phyloP scores from a whole-genome alignment of 2,329 filamentous ascomycete species.

The Ceratocystiopsis brevicomis region DNA sequence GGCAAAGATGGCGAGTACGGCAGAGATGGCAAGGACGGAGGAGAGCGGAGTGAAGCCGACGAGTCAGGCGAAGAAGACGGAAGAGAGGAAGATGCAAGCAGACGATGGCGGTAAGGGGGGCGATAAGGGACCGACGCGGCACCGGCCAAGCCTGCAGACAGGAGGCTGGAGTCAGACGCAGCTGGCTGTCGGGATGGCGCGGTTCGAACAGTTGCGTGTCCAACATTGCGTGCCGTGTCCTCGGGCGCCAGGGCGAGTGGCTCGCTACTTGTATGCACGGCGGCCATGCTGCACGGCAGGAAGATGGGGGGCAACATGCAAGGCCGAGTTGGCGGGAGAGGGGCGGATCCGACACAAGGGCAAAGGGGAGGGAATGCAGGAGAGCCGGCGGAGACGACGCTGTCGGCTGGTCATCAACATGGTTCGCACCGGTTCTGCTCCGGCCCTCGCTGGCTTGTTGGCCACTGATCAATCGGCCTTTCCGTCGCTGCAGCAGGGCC shows the following conservation, averaged over 20 bases:
- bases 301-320: constrained; percentile 3
- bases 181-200: constrained; percentile 1
- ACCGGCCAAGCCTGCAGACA: constrained; percentile 1
- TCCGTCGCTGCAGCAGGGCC: too few relatives aligned
- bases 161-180: constrained; percentile 4
- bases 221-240: constrained; percentile 3
- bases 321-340: constrained; percentile 8
- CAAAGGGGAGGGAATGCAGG: neutral
- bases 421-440: too few relatives aligned
- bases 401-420: too few relatives aligned
- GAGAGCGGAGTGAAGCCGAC: neutral
- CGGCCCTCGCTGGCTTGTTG: too few relatives aligned
- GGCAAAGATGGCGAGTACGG: neutral
- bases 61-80: neutral
- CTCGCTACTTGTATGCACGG: constrained; percentile 11
- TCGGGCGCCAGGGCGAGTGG: constrained; percentile 6
- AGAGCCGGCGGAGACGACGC: too few relatives aligned
- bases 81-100: neutral
- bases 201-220: neutral
- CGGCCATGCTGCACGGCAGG: constrained; percentile 7
- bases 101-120: neutral
- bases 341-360: neutral
- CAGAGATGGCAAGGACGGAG: neutral
- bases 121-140: neutral
- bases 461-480: too few relatives aligned